Conservation (phyloP, 352 stramenopile species). For the Pythium utonaiense region DNA sequence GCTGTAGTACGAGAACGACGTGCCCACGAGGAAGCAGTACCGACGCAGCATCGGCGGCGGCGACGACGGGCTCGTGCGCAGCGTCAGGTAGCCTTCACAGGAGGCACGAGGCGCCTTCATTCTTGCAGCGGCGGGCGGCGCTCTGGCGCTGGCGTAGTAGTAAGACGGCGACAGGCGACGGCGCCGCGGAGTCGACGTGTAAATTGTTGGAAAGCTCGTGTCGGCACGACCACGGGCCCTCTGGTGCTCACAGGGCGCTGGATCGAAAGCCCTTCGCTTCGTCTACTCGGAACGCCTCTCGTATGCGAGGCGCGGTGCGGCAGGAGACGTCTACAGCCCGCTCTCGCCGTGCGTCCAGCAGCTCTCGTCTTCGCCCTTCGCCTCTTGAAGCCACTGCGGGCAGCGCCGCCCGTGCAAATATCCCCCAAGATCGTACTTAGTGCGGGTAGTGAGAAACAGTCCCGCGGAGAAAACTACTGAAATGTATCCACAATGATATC, state of each 20-base stretch:
- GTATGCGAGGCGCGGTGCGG: not conserved
- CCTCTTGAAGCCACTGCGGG: slow-evolving; percentile 19
- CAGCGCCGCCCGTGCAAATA: slow-evolving; percentile 7
- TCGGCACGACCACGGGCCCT: not conserved
- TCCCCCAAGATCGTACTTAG: slow-evolving; percentile 22
- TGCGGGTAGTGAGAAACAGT: slow-evolving; percentile 2
- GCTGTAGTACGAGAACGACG: slow-evolving; percentile 87
- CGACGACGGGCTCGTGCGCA: slow-evolving; percentile 83
- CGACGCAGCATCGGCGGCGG: slow-evolving; percentile 81
- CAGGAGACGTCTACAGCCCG: not conserved
- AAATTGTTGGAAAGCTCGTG: not conserved
- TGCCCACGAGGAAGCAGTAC: slow-evolving; percentile 88
- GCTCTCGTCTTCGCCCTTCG: slow-evolving; percentile 1
- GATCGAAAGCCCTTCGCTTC: slow-evolving; percentile 3
- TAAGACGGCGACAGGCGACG: slow-evolving; percentile 5
- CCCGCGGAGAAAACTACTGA: not conserved
- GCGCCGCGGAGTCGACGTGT: slow-evolving; percentile 5
- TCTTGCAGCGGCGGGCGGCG: not conserved
- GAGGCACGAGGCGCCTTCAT: slow-evolving; percentile 83
- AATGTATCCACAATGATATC: not conserved
- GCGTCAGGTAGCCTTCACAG: slow-evolving; percentile 84
- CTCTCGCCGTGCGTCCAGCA: not conserved
- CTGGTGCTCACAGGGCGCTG: not conserved
- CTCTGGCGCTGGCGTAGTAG: not conserved
- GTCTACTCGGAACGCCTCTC: not conserved